These are phyloP conservation scores for Ascochyta lentis DNA, from an alignment of 2,329 filamentous ascomycete species.

Conservation along the genomic window DNA sequence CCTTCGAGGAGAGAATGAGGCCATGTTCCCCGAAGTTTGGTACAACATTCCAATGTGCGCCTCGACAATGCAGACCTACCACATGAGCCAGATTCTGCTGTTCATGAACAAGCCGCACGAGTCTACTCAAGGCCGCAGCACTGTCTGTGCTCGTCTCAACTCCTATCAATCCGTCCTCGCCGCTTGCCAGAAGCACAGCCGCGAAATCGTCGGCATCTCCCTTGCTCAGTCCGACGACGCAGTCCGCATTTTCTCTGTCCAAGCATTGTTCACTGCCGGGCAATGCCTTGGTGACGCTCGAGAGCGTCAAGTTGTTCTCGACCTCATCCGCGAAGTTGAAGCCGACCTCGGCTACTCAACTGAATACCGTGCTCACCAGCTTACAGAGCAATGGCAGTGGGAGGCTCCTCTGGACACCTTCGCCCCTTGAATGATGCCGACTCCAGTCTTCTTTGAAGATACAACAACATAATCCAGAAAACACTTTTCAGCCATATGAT, in stretches of 20 bases:
- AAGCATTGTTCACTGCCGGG: slow-evolving; percentile 67
- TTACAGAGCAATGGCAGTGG: slow-evolving; percentile 57
- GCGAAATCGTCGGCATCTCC: slow-evolving; percentile 68
- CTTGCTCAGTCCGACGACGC: slow-evolving; percentile 62
- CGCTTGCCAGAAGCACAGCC: slow-evolving; percentile 63
- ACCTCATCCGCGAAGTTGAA: slow-evolving; percentile 65
- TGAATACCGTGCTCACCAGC: slow-evolving; percentile 64
- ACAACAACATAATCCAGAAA: not conserved
- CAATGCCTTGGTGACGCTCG: slow-evolving; percentile 63
- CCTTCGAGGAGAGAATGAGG: slow-evolving; percentile 38
- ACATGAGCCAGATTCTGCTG: slow-evolving; percentile 68
- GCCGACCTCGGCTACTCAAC: slow-evolving; percentile 70
- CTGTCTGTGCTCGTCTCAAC: slow-evolving; percentile 61
- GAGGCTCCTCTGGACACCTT: slow-evolving; percentile 37
- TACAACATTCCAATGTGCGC: slow-evolving; percentile 69
- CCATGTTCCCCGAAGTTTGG: slow-evolving; percentile 65
- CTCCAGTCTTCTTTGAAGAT: not conserved
- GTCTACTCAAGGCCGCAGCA: slow-evolving; percentile 59
- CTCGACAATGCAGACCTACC: slow-evolving; percentile 69
- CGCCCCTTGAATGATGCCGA: slow-evolving; percentile 18
- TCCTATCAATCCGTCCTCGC: slow-evolving; percentile 64
- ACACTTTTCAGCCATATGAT: slow-evolving; percentile 10
- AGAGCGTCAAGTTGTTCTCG: slow-evolving; percentile 63
- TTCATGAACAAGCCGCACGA: slow-evolving; percentile 67
- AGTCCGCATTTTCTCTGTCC: slow-evolving; percentile 64